Conservation (phyloP, 2,329 filamentous ascomycete genomes). For the Lecanicillium sp. region DNA sequence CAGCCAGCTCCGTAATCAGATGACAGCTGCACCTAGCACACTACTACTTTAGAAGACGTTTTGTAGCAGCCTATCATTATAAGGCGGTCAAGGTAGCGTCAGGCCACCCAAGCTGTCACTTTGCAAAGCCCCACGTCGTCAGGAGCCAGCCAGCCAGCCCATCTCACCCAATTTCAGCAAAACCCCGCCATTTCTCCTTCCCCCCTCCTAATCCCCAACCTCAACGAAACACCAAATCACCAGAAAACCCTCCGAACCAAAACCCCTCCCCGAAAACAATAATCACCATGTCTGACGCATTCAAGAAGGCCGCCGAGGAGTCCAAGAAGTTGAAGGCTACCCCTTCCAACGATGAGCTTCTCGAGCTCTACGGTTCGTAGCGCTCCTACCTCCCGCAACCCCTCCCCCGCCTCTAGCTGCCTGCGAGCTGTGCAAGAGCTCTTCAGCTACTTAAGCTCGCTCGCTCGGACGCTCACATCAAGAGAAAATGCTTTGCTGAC, state of each 20-base stretch:
- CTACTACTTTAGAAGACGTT: too few species aligned
- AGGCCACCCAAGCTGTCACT: too few species aligned
- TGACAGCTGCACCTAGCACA: too few species aligned
- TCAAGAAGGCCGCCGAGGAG: constrained; percentile 51
- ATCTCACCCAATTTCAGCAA: constrained; percentile 1
- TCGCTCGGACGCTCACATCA: too few species aligned
- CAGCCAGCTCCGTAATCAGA: too few species aligned
- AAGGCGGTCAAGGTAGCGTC: too few species aligned
- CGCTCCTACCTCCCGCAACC: background rate
- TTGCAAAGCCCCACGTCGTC: too few species aligned
- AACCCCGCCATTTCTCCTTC: constrained; percentile 1
- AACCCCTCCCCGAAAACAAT: constrained; percentile 7
- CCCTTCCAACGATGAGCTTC: constrained; percentile 55
- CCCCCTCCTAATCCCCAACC: constrained; percentile 1
- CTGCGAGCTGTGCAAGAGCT: background rate
- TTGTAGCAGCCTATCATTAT: too few species aligned
- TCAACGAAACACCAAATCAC: constrained; percentile 2
- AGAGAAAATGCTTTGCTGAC: too few species aligned
- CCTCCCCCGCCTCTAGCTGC: background rate
- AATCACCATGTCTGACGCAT: constrained; percentile 35
- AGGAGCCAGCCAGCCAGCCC: too few species aligned
- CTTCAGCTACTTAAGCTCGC: too few species aligned
- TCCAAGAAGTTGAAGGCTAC: constrained; percentile 60
- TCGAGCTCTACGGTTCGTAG: constrained; percentile 50
- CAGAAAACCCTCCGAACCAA: background rate